phyloP scores from a whole-genome alignment of 176 grass and related monocot species.

The Carex pumila region DNA sequence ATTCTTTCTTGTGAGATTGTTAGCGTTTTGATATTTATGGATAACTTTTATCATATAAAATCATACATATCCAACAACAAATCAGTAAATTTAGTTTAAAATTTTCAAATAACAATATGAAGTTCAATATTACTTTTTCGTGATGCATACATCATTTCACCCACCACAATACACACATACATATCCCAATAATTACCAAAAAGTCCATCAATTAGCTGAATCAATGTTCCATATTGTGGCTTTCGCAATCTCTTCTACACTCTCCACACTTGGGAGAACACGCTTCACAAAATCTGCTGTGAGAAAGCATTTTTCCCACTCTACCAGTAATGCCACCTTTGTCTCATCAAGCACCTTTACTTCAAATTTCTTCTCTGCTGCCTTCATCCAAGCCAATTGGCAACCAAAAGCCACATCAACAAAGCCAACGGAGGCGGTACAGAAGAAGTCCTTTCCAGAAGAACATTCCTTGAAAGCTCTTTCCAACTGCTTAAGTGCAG shows the following conservation, averaged over 20 bases:
- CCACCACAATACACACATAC: no score
- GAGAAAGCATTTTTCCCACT: constrained; percentile 37
- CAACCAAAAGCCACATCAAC: constrained; percentile 39
- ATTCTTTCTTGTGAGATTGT: no score
- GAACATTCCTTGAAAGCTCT: neutral
- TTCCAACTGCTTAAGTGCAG: neutral
- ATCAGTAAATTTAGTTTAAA: no score
- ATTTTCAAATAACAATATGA: no score
- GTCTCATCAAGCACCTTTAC: constrained; percentile 24
- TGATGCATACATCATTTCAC: no score
- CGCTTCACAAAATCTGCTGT: constrained; percentile 27
- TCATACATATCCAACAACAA: no score
- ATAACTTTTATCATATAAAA: no score
- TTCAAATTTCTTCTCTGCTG: constrained; percentile 13
- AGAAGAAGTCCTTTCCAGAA: constrained; percentile 41
- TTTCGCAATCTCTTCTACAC: constrained; percentile 17
- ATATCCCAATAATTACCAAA: neutral
- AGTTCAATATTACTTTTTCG: no score
- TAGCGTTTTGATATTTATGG: no score
- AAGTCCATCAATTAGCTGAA: neutral
- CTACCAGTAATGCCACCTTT: constrained; percentile 23
- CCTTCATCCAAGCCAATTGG: constrained; percentile 25
- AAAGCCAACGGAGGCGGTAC: constrained; percentile 32
- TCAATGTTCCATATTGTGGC: constrained; percentile 3
- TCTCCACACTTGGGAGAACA: constrained; percentile 18